Percentiles rank a stretch among this genome's conserved stretches.
These are phyloP conservation scores for Candida arabinofermentans DNA, from an alignment of 805 yeast genomes.

Conservation along the genomic window DNA sequence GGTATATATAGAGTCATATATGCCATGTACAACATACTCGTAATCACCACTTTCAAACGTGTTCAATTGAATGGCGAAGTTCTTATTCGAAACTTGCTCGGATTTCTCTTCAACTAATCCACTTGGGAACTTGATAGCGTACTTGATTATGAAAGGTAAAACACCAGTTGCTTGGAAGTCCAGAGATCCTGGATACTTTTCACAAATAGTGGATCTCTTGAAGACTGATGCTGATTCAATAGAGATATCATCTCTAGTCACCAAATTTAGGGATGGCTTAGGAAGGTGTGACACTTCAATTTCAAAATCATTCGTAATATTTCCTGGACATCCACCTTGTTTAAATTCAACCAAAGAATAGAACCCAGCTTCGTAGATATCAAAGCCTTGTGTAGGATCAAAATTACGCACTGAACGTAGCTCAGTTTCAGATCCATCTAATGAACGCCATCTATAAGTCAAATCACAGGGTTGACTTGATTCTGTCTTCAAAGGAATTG, in stretches of 20 bases:
- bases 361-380: conserved; percentile 37
- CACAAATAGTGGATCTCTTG: conserved; percentile 19
- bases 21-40: conserved; percentile 52
- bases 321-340: conserved; percentile 45
- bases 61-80: conserved; percentile 35
- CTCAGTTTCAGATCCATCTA: conserved; percentile 16
- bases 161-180: conserved; percentile 50
- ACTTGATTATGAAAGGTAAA: conserved; percentile 63
- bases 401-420: conserved; percentile 9
- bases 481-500: conserved; percentile 48
- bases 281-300: conserved; percentile 27
- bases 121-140: conserved; percentile 56
- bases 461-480: conserved; percentile 30
- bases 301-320: conserved; percentile 19
- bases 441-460: conserved; percentile 28
- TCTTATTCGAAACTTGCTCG: conserved; percentile 44
- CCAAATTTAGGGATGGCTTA: conserved; percentile 24
- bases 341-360: conserved; percentile 37
- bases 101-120: conserved; percentile 39
- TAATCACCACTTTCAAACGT: conserved; percentile 53
- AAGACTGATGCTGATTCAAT: conserved; percentile 4
- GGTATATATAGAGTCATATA: conserved; percentile 63
- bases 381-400: conserved; percentile 26
- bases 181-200: conserved; percentile 19
- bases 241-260: conserved; percentile 5